Base-by-base conservation (phyloP, 441 rosid genomes). In the Pelargonium australe region DNA sequence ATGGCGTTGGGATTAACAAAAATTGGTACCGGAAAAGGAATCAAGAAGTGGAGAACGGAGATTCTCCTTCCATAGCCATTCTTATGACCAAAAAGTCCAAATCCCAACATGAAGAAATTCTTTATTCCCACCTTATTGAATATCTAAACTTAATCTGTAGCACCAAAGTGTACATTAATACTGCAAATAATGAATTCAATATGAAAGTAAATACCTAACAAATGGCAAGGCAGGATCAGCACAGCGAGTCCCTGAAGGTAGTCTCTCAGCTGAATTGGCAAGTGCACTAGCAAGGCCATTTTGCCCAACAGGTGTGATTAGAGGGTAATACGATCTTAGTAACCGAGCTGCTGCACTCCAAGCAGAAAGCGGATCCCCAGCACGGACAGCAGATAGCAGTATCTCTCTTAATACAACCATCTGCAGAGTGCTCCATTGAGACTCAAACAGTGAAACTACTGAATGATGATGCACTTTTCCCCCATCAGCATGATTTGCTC, bases 311-410 rank as follows among this genome's bases (percentile, higher is more conserved):
- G 99, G 98, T 72, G 99, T 95, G 23, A 95, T 92, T 65, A 92
- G 84, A 77, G 98, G 99, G 78, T 95, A 92, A 79, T 90, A 89
- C 69, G 91, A 90, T 81, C 99, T 84, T 70, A 95, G 79, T 23
- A 95, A 87, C 77, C 98, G 88, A 57, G 99, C 97, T 77, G 98
- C 98, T 71, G 98, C 98, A 68, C 97, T 92, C 99, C 99, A 92
- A 3, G 99, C 97, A 77, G 90, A 85, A 78, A 92, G 90, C 74
- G 98, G 99, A 82, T 95, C 98, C 71, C 91, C 96, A 44, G 98
- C 97, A 67, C 98, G 92, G 84, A 89, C 95, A 76, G 99, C 91
- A 80, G 99, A 90, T 69, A 92, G 86, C 75, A 92, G 80, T 85
- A 95, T 89, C 87, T 95, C 99, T 80, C 97, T 85, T 70, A 95